phyloP scores from a whole-genome alignment of 2,329 filamentous ascomycete species.

The Paraphoma sp. region DNA sequence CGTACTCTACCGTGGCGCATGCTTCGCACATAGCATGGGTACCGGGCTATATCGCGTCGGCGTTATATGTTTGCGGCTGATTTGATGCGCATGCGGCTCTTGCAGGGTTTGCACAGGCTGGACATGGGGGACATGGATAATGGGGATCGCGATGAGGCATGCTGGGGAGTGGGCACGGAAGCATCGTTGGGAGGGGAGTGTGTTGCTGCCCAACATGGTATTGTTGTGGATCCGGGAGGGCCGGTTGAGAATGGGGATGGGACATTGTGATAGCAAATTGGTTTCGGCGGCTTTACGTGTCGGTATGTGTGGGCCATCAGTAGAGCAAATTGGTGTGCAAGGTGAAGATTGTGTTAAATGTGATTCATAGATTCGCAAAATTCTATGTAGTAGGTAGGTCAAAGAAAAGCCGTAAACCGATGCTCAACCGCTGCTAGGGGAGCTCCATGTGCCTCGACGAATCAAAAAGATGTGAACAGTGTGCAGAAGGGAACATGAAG shows the following conservation, averaged over 20 bases:
- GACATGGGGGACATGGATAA: neutral
- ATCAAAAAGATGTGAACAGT: constrained; percentile 5
- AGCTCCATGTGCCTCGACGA: constrained; percentile 40
- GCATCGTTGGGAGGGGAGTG: too few relatives aligned
- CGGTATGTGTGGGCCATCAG: too few relatives aligned
- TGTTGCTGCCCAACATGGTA: neutral
- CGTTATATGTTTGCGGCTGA: neutral
- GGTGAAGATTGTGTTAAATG: neutral
- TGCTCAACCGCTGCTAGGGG: constrained; percentile 36
- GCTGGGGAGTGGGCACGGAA: too few relatives aligned
- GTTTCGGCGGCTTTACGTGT: too few relatives aligned
- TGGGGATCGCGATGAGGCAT: too few relatives aligned
- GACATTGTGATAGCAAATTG: too few relatives aligned
- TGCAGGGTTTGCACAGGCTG: neutral
- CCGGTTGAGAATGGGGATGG: too few relatives aligned
- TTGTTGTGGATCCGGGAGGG: neutral
- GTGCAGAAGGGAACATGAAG: too few relatives aligned
- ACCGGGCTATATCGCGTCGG: neutral
- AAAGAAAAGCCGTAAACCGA: constrained; percentile 28
- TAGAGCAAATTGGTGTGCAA: neutral
- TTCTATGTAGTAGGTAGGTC: too few relatives aligned
- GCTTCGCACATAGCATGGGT: neutral
- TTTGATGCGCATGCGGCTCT: neutral
- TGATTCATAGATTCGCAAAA: too few relatives aligned
- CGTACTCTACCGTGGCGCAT: too few relatives aligned